These are phyloP conservation scores for Fraxinus dipetala DNA, from an alignment of 305 asterid genomes.

Conservation along the genomic window DNA sequence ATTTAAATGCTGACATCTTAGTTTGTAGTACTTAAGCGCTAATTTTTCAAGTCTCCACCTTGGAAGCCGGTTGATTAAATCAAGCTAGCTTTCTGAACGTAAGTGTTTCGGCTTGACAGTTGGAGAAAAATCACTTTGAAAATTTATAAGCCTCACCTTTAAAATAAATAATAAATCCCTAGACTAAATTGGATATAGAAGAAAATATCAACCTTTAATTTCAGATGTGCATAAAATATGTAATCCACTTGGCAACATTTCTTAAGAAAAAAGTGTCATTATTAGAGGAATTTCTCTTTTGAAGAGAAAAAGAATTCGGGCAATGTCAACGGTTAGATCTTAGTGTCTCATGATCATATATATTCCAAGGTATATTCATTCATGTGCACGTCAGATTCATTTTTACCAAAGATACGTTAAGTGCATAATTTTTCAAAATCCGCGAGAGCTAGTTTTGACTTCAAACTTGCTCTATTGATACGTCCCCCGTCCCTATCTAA, in stretches of 20 bases:
- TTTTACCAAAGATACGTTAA: no score
- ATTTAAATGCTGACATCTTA: background rate
- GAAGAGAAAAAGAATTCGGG: slow-evolving; percentile 27
- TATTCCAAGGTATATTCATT: background rate
- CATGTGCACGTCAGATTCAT: no score
- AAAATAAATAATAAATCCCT: background rate
- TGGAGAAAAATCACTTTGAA: background rate
- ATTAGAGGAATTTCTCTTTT: slow-evolving; percentile 27
- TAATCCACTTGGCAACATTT: slow-evolving; percentile 34
- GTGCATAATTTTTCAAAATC: no score
- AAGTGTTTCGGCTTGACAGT: background rate
- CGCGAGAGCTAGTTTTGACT: no score
- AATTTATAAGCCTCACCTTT: background rate
- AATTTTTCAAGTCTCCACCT: background rate
- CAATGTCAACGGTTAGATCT: slow-evolving; percentile 42
- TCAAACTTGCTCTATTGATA: no score
- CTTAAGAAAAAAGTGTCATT: slow-evolving; percentile 24
- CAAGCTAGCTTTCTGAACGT: background rate
- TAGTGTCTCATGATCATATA: slow-evolving; percentile 32
- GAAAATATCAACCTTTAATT: background rate
- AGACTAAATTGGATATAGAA: background rate
- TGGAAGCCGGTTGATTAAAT: background rate
- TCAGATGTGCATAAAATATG: background rate
- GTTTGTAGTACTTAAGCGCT: background rate
- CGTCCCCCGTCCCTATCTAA: background rate